phyloP scores from a whole-genome alignment of 257 asterid species.

The Rubia yunnanensis region DNA sequence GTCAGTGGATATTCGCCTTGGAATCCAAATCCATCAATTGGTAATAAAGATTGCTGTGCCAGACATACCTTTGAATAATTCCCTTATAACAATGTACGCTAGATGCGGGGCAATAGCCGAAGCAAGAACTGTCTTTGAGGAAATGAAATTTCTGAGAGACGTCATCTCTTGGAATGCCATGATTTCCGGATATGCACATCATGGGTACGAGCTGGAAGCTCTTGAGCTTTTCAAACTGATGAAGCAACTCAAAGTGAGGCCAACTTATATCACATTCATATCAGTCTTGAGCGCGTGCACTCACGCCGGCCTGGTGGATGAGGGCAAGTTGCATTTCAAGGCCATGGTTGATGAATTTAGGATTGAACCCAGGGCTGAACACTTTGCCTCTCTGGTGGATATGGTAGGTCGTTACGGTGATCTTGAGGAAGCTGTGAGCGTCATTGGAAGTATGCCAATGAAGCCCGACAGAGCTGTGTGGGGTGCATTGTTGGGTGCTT shows the following conservation, averaged over 20 bases:
- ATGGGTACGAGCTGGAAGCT: conserved; percentile 18
- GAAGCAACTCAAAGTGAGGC: conserved; percentile 16
- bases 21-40: neutral
- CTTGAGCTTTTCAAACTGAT: conserved; percentile 5
- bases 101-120: conserved; percentile 43
- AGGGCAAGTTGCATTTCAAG: conserved; percentile 3
- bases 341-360: conserved; percentile 17
- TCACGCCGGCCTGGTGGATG: conserved; percentile 26
- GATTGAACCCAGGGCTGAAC: conserved; percentile 4
- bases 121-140: neutral
- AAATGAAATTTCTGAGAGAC: conserved; percentile 10
- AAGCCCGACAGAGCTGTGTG: conserved; percentile 33
- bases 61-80: conserved; percentile 28
- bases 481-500: conserved; percentile 24
- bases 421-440: neutral
- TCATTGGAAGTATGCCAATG: conserved; percentile 25
- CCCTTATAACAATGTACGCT: conserved; percentile 31
- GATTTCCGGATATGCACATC: conserved; percentile 29
- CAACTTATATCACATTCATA: neutral
- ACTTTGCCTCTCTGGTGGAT: conserved; percentile 20
- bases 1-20: neutral
- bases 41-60: conserved; percentile 21
- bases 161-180: conserved; percentile 27
- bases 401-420: neutral
- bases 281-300: conserved; percentile 27